These are phyloP conservation scores for Nepenthes gracilis DNA, from an alignment of 148 eudicot genomes.

Conservation along the genomic window DNA sequence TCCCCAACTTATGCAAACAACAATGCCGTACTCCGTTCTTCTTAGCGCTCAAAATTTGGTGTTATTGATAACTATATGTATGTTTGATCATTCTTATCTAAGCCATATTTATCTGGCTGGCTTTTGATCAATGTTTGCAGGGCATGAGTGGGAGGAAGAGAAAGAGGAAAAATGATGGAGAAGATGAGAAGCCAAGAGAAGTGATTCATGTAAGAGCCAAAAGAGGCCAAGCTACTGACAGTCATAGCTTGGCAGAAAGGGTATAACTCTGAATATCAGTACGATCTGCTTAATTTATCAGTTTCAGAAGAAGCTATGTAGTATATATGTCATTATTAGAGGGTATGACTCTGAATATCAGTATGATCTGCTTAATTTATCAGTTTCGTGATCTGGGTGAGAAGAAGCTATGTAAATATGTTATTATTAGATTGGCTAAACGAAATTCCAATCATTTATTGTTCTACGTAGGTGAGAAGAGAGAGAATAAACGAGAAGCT, in stretches of 20 bases:
- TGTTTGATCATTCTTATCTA: not conserved
- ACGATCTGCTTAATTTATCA: not conserved
- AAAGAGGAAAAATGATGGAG: conserved; percentile 30
- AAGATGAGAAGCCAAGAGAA: conserved; percentile 43
- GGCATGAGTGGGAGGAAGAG: conserved; percentile 18
- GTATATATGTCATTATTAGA: not conserved
- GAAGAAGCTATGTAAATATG: not conserved
- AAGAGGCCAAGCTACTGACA: conserved; percentile 87
- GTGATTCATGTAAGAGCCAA: conserved; percentile 83
- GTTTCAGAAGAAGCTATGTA: not conserved
- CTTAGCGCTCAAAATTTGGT: too few relatives aligned
- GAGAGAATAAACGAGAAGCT: conserved; percentile 73
- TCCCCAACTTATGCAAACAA: too few relatives aligned
- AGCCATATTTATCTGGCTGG: not conserved
- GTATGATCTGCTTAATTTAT: not conserved
- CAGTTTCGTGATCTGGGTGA: not conserved
- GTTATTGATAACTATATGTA: too few relatives aligned
- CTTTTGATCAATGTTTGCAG: conserved; percentile 11
- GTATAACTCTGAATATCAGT: conserved; percentile 11
- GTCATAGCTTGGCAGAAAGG: conserved; percentile 85
- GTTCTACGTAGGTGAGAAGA: conserved; percentile 36
- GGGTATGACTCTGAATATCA: not conserved
- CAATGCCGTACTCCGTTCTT: too few relatives aligned
- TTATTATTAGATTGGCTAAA: not conserved
- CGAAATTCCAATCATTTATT: too few relatives aligned